Conservation (phyloP, 164 flowering plant genomes). For the Warburgia ugandensis region DNA sequence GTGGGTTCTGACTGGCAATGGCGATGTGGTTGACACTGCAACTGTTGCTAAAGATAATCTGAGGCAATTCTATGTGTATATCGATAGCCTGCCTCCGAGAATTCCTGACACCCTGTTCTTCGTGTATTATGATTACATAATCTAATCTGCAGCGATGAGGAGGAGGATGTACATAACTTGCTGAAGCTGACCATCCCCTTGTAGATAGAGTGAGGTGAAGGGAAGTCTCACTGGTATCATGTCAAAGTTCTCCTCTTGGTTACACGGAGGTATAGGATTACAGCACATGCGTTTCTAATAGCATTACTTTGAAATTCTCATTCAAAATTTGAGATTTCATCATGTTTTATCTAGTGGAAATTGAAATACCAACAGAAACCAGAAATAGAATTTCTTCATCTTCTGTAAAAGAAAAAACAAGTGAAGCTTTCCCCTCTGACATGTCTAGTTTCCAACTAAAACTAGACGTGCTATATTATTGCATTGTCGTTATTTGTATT, state of each 20-base stretch:
- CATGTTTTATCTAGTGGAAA: no score
- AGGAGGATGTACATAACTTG: slow-evolving; percentile 36
- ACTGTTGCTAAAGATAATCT: slow-evolving; percentile 65
- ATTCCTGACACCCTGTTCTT: slow-evolving; percentile 55
- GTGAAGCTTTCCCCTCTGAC: neutral
- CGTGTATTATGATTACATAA: slow-evolving; percentile 47
- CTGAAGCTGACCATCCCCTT: slow-evolving; percentile 19
- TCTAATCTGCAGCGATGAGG: slow-evolving; percentile 30
- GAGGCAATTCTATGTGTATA: slow-evolving; percentile 63
- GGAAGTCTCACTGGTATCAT: slow-evolving; percentile 18
- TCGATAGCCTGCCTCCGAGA: slow-evolving; percentile 58
- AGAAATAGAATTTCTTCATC: neutral
- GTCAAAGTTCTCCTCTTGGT: slow-evolving; percentile 8
- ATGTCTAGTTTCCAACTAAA: no score
- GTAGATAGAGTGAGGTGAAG: slow-evolving; percentile 36
- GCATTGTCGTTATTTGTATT: no score
- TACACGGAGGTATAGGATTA: slow-evolving; percentile 5
- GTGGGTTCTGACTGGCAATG: slow-evolving; percentile 59
- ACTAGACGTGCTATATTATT: no score
- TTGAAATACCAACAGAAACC: no score
- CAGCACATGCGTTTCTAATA: slow-evolving; percentile 4
- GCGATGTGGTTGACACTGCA: slow-evolving; percentile 62
- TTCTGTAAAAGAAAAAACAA: neutral
- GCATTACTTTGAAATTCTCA: neutral
- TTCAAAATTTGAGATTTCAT: neutral